A percentile compares a stretch with the other conserved stretches of the same genome.
phyloP scores from a whole-genome alignment of 2,329 filamentous ascomycete genomes.

The Hypoxylon sp. region DNA sequence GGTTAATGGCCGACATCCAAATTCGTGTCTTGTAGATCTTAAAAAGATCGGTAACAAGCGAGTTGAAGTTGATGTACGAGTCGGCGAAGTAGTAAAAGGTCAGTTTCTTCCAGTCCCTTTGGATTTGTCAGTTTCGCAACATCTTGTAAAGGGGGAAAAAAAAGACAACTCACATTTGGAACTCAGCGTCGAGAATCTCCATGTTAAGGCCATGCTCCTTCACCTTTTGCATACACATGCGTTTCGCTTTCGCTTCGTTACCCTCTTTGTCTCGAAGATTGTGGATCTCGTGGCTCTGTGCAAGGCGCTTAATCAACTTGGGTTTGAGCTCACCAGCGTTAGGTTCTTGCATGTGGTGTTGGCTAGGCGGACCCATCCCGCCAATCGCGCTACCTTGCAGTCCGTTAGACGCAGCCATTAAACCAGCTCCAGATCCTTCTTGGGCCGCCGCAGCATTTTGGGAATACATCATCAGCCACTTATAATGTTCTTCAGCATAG shows the following conservation, averaged over 20 bases:
- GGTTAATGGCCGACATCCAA: conserved; percentile 99
- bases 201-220: conserved; percentile 94
- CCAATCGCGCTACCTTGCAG: conserved; percentile 80
- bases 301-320: conserved; percentile 96
- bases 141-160: background rate
- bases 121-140: conserved; percentile 46
- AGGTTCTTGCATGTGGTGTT: conserved; percentile 80
- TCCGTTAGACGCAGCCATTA: conserved; percentile 74
- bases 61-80: conserved; percentile 99
- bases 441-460: conserved; percentile 77
- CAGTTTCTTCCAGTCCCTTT: conserved; percentile 99
- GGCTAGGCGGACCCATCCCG: conserved; percentile 81
- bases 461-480: conserved; percentile 99
- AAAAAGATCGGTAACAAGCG: conserved; percentile 95
- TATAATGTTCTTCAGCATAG: conserved; percentile 95
- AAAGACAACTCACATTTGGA: conserved; percentile 83
- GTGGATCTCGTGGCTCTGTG: conserved; percentile 90
- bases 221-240: conserved; percentile 96
- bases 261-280: conserved; percentile 95
- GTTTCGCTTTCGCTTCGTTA: conserved; percentile 96
- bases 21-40: conserved; percentile 99
- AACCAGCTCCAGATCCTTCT: conserved; percentile 70
- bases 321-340: conserved; percentile 86
- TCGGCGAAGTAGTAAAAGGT: conserved; percentile 99
- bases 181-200: conserved; percentile 99